Conservation (phyloP, 2,329 filamentous ascomycete species). For the Fusarium nurragi region DNA sequence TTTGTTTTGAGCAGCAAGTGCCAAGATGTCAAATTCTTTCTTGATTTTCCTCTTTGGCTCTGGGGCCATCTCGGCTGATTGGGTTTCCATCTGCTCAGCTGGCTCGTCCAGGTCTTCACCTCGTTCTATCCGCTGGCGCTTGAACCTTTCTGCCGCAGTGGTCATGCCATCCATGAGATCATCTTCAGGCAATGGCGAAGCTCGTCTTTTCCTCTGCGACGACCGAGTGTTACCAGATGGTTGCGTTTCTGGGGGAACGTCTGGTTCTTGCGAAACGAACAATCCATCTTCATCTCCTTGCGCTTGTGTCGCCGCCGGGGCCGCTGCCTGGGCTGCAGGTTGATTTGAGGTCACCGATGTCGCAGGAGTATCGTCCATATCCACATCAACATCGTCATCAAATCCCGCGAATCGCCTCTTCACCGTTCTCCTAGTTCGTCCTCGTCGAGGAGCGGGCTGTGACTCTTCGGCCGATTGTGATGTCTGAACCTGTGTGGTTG, state of each 20-base stretch:
- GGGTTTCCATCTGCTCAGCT: constrained; percentile 39
- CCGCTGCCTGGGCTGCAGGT: neutral
- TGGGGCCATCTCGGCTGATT: constrained; percentile 24
- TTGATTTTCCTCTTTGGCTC: constrained; percentile 60
- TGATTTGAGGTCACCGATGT: constrained; percentile 8
- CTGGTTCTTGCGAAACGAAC: constrained; percentile 65
- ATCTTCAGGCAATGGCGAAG: constrained; percentile 55
- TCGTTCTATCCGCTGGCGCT: constrained; percentile 75
- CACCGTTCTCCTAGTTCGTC: constrained; percentile 51
- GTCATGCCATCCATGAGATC: constrained; percentile 77
- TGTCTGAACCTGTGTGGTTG: constrained; percentile 9
- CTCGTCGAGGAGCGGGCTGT: constrained; percentile 37
- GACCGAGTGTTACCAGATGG: constrained; percentile 30
- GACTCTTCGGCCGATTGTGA: constrained; percentile 37
- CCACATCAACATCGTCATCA: constrained; percentile 58
- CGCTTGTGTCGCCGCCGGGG: neutral
- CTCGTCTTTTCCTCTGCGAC: constrained; percentile 58
- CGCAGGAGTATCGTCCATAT: constrained; percentile 43
- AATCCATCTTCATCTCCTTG: constrained; percentile 53
- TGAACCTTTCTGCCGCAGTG: constrained; percentile 79
- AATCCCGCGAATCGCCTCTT: constrained; percentile 78
- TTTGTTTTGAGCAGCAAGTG: constrained; percentile 68
- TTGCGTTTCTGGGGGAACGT: constrained; percentile 36
- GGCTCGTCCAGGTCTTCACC: constrained; percentile 57
- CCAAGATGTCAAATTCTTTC: constrained; percentile 74